Evolutionary conservation across 495 filamentous ascomycete species (phyloP), one percentile per base, ranked within the genome.

Genomic region (Daldinia bambusicola): DNA sequence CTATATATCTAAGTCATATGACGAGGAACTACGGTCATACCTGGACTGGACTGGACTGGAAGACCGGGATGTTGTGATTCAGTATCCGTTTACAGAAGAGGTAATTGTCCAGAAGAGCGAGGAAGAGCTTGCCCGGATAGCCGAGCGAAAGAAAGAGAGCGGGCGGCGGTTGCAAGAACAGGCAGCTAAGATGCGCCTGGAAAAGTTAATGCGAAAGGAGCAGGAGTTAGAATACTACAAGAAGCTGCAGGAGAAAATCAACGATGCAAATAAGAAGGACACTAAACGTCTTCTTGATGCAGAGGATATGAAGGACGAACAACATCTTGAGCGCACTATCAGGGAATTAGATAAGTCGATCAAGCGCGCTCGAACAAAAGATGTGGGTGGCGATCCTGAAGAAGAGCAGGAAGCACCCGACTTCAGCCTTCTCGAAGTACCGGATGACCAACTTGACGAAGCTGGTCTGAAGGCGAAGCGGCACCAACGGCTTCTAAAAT

Each of bases 181-280:
- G 76, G 96, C 95, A 0, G 95, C 95, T 2, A 98, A 96, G 77
- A 97, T 97, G 91, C 88, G 95, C 16, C 80, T 99, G 5, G 96
- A 99, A 50, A 94, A 96, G 78, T 83, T 99, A 22, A 92, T 98
- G 75, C 91, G 91, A 73, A 98, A 98, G 79, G 95, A 99, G 79
- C 89, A 97, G 76, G 95, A 98, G 74, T 80, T 98, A 13, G 95
- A 97, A 63, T 98, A 96, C 77, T 97, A 93, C 83, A 93, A 92
- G 75, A 87, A 93, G 59, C 82, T 99, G 4, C 92, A 94, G 63
- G 77, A 80, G 14, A 87, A 85, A 16, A 79, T 96, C 7, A 79
- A 76, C 22, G 85, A 87, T 36, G 84, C 88, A 20, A 92, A 88
- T 16, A 99, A 99, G 80, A 97, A 98, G 74, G 95, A 98, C 71